Conservation (phyloP, 1,139 yeast genomes). For the Yarrowia galli region DNA sequence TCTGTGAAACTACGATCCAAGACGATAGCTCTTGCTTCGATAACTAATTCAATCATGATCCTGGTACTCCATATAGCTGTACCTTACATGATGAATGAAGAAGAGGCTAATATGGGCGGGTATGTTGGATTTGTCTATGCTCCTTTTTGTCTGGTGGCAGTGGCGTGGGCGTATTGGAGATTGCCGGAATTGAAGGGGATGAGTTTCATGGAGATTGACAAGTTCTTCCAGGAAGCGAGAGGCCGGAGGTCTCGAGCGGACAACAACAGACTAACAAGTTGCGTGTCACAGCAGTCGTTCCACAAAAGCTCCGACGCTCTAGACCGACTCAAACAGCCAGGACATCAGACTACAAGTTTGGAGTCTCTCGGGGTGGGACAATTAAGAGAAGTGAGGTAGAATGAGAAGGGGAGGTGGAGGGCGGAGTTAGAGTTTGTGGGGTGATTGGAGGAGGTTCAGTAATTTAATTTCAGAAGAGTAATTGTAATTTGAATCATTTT, state of each 20-base stretch:
- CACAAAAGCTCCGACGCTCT: no score
- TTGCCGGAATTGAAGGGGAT: background rate
- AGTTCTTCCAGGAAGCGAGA: background rate
- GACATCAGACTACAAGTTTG: no score
- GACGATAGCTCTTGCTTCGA: background rate
- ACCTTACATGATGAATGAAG: slow-evolving; percentile 1
- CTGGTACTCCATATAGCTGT: background rate
- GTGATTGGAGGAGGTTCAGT: no score
- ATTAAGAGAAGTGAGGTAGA: no score
- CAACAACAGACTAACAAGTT: no score
- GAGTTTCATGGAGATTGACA: slow-evolving; percentile 2
- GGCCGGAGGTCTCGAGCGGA: background rate
- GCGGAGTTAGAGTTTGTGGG: no score
- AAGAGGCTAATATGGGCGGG: background rate
- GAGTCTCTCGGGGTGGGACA: no score
- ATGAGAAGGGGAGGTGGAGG: no score
- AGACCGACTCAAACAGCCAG: no score
- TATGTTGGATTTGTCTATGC: background rate
- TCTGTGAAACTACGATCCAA: background rate
- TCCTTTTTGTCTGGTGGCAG: background rate
- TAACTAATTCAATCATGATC: background rate
- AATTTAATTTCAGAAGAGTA: no score
- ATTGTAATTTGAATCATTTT: no score
- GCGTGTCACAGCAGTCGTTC: no score
- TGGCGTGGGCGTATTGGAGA: background rate